A percentile compares a stretch with the other conserved stretches of the same genome.
phyloP scores from a whole-genome alignment of 495 filamentous ascomycete species.

The Tuber melanosporum region DNA sequence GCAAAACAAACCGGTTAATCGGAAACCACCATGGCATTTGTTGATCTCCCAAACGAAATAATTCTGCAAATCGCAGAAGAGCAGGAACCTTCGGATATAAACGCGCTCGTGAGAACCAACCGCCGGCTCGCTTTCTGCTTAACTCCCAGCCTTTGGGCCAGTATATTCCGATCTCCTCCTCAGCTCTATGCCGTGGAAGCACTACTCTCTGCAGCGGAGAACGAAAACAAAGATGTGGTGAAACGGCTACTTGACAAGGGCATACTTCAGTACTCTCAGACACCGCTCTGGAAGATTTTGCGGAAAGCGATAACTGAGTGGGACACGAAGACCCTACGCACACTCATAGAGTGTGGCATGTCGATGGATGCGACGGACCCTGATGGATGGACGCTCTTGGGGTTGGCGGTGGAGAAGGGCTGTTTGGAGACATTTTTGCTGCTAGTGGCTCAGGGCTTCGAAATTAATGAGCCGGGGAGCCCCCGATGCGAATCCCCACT shows the following conservation, averaged over 20 bases:
- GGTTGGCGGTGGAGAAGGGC: not conserved
- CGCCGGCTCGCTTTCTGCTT: conserved; percentile 4
- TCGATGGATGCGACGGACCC: not conserved
- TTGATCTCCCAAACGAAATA: conserved; percentile 15
- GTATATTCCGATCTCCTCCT: not conserved
- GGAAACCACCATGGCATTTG: conserved; percentile 4
- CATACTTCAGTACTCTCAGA: not conserved
- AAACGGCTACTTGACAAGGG: not conserved
- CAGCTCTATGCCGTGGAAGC: not conserved
- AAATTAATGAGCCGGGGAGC: not conserved
- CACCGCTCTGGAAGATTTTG: not conserved
- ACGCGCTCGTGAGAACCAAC: conserved; percentile 9
- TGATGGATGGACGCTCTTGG: not conserved
- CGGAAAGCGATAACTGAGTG: not conserved
- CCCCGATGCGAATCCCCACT: not conserved
- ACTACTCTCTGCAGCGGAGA: not conserved
- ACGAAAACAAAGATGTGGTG: not conserved
- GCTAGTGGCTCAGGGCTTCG: not conserved
- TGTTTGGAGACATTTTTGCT: not conserved
- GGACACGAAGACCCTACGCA: not conserved
- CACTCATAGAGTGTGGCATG: not conserved
- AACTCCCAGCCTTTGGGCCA: conserved; percentile 4
- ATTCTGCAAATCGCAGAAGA: conserved; percentile 4
- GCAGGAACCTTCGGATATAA: conserved; percentile 2
- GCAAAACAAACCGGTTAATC: not conserved